These are phyloP conservation scores for Farysia itapuensis DNA, from an alignment of 1,284 basidiomycete genomes.

Conservation along the genomic window DNA sequence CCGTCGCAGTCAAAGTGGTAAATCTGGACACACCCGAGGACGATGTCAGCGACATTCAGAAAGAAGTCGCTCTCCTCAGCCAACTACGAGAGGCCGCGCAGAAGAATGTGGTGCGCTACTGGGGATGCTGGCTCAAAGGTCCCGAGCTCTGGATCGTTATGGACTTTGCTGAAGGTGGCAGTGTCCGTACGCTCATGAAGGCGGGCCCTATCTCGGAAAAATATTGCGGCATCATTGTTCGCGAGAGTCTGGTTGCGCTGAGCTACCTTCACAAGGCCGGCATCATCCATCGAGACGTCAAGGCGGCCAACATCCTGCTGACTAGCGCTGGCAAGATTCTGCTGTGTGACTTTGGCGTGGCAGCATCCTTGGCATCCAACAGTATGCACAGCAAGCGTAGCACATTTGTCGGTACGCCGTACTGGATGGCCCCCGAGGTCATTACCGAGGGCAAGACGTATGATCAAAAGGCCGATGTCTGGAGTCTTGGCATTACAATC, in stretches of 20 bases:
- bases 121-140: slow-evolving; percentile 90
- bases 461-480: slow-evolving; percentile 46
- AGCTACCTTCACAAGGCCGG: slow-evolving; percentile 39
- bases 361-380: slow-evolving; percentile 77
- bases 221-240: slow-evolving; percentile 81
- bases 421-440: slow-evolving; percentile 55
- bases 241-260: slow-evolving; percentile 69
- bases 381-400: slow-evolving; percentile 61
- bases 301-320: slow-evolving; percentile 47
- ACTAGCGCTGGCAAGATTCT: slow-evolving; percentile 35
- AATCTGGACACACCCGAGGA: slow-evolving; percentile 89
- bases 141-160: slow-evolving; percentile 98
- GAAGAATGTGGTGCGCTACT: slow-evolving; percentile 92
- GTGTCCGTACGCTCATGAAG: slow-evolving; percentile 80
- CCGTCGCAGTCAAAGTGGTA: slow-evolving; percentile 96
- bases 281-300: slow-evolving; percentile 49
- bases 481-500: slow-evolving; percentile 44
- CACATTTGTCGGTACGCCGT: slow-evolving; percentile 46
- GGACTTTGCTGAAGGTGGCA: slow-evolving; percentile 96
- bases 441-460: slow-evolving; percentile 61
- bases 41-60: slow-evolving; percentile 94
- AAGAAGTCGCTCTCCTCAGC: slow-evolving; percentile 87
- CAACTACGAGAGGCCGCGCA: slow-evolving; percentile 75
- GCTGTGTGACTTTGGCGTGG: slow-evolving; percentile 61
- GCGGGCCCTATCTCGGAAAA: slow-evolving; percentile 81